Percentiles rank a stretch among this genome's conserved stretches.
These are phyloP conservation scores for Sporothrix mexicana DNA, from an alignment of 2,329 filamentous ascomycete genomes.

Conservation along the genomic window DNA sequence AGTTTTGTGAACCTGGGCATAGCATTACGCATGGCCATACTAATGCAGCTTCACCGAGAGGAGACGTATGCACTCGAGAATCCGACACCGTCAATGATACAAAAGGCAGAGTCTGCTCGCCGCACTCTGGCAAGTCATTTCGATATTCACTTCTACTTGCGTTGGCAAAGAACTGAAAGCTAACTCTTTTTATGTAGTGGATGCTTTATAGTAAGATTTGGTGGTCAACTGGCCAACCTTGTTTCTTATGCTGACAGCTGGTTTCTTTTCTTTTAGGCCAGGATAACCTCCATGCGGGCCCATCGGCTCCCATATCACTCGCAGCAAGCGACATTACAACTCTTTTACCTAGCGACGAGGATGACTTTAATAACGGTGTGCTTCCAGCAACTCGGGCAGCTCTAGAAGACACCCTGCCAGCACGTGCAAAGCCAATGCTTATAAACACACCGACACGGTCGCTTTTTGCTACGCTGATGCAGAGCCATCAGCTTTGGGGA, in stretches of 20 bases:
- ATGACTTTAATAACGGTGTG: conserved; percentile 56
- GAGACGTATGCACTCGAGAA: conserved; percentile 57
- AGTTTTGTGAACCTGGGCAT: conserved; percentile 65
- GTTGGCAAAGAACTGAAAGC: neutral
- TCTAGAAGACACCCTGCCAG: conserved; percentile 59
- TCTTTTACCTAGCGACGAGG: conserved; percentile 59
- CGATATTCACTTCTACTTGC: neutral
- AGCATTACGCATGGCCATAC: conserved; percentile 60
- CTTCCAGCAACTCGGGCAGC: conserved; percentile 58
- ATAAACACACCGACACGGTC: conserved; percentile 54
- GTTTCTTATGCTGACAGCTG: neutral
- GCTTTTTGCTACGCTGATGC: conserved; percentile 61
- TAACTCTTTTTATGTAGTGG: conserved; percentile 50
- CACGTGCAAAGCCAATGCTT: conserved; percentile 53
- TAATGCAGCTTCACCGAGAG: conserved; percentile 62
- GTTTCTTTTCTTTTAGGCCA: conserved; percentile 47
- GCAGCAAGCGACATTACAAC: conserved; percentile 60
- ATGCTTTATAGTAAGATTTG: conserved; percentile 57
- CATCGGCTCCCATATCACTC: conserved; percentile 57
- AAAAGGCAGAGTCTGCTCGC: conserved; percentile 61
- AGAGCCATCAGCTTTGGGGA: conserved; percentile 62
- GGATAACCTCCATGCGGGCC: conserved; percentile 62
- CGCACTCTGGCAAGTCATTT: conserved; percentile 56
- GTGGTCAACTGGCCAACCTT: too few species aligned
- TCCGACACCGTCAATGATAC: conserved; percentile 52